Conservation (phyloP, 805 yeast species). For the Metschnikowia santaceciliae region DNA sequence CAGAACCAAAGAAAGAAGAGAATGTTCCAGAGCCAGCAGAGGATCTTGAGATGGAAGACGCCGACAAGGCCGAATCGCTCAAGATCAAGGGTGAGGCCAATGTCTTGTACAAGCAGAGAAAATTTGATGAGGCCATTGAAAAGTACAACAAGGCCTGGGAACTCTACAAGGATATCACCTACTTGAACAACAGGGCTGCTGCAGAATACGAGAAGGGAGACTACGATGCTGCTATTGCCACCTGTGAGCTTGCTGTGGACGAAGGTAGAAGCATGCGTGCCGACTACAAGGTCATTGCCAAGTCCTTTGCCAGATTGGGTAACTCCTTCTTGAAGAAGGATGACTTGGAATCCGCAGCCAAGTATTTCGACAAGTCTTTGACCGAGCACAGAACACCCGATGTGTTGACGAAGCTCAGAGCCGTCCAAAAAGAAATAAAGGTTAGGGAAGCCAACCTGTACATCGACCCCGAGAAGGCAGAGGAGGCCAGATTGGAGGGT, state of each 20-base stretch:
- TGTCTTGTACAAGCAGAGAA: slow-evolving; percentile 73
- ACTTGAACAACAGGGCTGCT: slow-evolving; percentile 93
- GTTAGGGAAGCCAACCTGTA: slow-evolving; percentile 72
- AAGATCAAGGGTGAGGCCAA: slow-evolving; percentile 82
- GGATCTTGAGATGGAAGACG: slow-evolving; percentile 35
- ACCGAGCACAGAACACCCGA: slow-evolving; percentile 98
- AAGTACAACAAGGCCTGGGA: slow-evolving; percentile 86
- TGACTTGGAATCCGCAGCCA: slow-evolving; percentile 69
- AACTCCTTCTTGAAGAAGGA: slow-evolving; percentile 71
- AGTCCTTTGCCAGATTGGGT: slow-evolving; percentile 91
- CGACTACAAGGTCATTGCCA: slow-evolving; percentile 87
- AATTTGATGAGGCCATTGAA: slow-evolving; percentile 90
- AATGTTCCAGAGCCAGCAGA: slow-evolving; percentile 15
- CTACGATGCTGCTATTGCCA: slow-evolving; percentile 74
- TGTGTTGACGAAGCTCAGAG: slow-evolving; percentile 79
- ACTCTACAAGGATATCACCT: slow-evolving; percentile 77
- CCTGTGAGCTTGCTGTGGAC: slow-evolving; percentile 80
- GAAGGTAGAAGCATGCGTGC: slow-evolving; percentile 87
- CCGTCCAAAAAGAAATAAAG: slow-evolving; percentile 82
- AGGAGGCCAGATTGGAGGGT: slow-evolving; percentile 91
- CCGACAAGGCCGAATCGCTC: slow-evolving; percentile 54
- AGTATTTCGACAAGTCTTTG: slow-evolving; percentile 79
- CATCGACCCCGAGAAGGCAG: slow-evolving; percentile 88
- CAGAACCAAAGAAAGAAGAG: slow-evolving; percentile 2
- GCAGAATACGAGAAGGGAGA: slow-evolving; percentile 97